A percentile compares a stretch with the other conserved stretches of the same genome.
phyloP scores from a whole-genome alignment of 345 rosid species.

The Sonneratia alba region DNA sequence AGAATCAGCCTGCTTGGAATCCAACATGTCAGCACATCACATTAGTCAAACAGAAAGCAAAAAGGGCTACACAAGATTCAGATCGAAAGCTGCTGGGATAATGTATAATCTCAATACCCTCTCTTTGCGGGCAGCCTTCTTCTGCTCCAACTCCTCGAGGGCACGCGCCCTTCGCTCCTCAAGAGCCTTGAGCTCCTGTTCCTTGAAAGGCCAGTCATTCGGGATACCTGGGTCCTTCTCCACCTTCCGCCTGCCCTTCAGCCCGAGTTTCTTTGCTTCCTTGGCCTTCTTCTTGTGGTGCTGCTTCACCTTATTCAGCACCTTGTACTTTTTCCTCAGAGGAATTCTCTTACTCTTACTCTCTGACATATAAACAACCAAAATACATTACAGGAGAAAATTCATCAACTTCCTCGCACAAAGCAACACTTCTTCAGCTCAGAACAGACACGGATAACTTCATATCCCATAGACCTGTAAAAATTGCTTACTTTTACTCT shows the following conservation, averaged over 20 bases:
- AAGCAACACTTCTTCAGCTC: not conserved
- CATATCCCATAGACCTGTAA: not conserved
- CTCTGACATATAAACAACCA: conserved; percentile 35
- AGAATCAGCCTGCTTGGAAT: too few species aligned
- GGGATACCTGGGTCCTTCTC: conserved; percentile 98
- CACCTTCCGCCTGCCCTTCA: conserved; percentile 36
- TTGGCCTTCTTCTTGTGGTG: conserved; percentile 96
- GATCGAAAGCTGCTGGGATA: not conserved
- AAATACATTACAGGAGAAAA: not conserved
- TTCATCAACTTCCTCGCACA: not conserved
- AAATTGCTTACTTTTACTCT: conserved; percentile 57
- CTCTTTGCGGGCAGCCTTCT: conserved; percentile 82
- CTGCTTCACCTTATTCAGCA: conserved; percentile 79
- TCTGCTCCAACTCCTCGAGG: conserved; percentile 74
- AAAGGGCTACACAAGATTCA: not conserved
- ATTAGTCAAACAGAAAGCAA: too few species aligned
- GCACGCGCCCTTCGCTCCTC: conserved; percentile 87
- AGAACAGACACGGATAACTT: not conserved
- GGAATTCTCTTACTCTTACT: conserved; percentile 91
- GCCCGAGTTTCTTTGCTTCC: conserved; percentile 75
- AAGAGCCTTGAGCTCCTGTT: conserved; percentile 87
- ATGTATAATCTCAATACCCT: conserved; percentile 40
- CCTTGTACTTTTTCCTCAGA: conserved; percentile 74
- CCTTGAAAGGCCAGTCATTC: conserved; percentile 97
- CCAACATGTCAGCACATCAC: too few species aligned